Base-by-base conservation (phyloP, 2,329 filamentous ascomycete genomes). In the Colletotrichum sp. region DNA sequence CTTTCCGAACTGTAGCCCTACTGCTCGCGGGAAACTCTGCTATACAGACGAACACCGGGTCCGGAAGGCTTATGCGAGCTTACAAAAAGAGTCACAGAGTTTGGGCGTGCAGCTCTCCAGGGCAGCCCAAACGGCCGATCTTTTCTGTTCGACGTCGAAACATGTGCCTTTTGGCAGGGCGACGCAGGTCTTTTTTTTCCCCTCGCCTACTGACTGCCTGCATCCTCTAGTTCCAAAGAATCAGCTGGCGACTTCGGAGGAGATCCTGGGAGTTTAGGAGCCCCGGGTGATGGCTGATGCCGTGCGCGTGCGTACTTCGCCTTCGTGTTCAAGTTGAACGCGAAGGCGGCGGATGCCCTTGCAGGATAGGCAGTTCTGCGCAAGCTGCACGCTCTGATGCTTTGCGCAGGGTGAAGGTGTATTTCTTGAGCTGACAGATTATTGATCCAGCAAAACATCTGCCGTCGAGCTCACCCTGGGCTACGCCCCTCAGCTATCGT, bases 21-120 rank as follows among this genome's bases (percentile, higher is more conserved):
- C 18, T 15, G 24, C 26, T 16, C 34, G 26, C 15, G 12, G n/a
- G 44, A 62, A 69, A 62, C 28, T n/a, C 36, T 73, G 60, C 36
- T 32, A 16, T 75, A 71, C 68, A 66, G 62, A 75, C 62, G 72
- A 75, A 75, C 60, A 60, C 72, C 69, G 30, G 59, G 67, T 39
- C 72, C 36, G 60, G 34, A 75, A 39, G 66, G 66, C 66, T 69
- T 52, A 57, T 64, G 57, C 36, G 13, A 18, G n/a, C 15, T 30
- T 32, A n/a, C 44, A 49, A 55, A 55, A 32, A 9, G 21, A 68
- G 39, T 72, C 52, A 36, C 24, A 75, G 62, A 75, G 69, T 75
- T 72, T 62, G 18, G 13, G 28, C 49, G 18, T 67, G 62, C 72
- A 72, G 62, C 28, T 30, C 60, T n/a, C 60, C 60, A 18, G 60